Evolutionary conservation across 176 grass and related monocot genomes (phyloP).

Genomic region (Lolium rigidum): DNA sequence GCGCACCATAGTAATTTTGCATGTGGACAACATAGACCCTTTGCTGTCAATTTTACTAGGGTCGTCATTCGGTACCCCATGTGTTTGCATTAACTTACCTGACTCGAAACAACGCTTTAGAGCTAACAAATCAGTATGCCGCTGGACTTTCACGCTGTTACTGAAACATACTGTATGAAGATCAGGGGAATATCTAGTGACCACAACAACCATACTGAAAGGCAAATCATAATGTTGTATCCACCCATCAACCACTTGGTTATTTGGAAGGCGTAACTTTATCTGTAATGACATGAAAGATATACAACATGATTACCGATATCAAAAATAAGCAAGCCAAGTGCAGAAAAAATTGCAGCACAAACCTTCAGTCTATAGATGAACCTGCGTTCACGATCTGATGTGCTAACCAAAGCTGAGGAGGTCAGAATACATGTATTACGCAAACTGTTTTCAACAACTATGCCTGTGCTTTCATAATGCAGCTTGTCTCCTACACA

Average conservation of each 20-base stretch:
- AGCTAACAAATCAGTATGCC: not conserved
- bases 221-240: not conserved
- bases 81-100: not conserved
- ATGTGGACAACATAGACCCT: constrained; percentile 1
- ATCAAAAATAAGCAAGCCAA: not conserved
- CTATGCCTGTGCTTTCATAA: not conserved
- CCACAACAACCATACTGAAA: not conserved
- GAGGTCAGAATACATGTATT: not conserved
- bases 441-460: not conserved
- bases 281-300: not conserved
- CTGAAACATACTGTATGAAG: not conserved
- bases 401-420: not conserved
- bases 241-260: not conserved
- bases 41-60: not conserved
- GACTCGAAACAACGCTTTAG: not conserved
- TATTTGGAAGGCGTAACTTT: not conserved
- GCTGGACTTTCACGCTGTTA: not conserved
- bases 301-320: not conserved
- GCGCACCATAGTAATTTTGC: not conserved
- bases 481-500: not conserved
- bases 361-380: not conserved
- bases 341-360: not conserved
- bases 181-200: not conserved
- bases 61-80: not conserved
- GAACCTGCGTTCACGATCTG: not conserved